Conservation (phyloP, 371 early-diverging fungal species). For the Mycotypha africana region DNA sequence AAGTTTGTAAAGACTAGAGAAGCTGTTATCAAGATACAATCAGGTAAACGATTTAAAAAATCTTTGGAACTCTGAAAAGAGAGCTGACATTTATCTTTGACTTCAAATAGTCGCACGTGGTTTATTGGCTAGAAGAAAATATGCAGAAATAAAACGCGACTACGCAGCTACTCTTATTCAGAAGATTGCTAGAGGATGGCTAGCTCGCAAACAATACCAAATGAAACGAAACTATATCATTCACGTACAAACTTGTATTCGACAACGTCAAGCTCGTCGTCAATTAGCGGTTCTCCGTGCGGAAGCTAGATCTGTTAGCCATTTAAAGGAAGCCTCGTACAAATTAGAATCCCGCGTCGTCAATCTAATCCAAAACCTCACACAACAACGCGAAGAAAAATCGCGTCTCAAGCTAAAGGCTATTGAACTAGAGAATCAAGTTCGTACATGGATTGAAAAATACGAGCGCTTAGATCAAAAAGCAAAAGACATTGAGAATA, state of each 20-base stretch:
- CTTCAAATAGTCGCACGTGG: conserved; percentile 51
- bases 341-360: conserved; percentile 92
- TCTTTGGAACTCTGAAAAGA: too few species aligned
- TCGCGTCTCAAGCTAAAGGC: conserved; percentile 53
- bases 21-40: conserved; percentile 39
- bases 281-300: conserved; percentile 64
- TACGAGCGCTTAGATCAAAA: conserved; percentile 52
- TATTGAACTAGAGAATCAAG: conserved; percentile 56
- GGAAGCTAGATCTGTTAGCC: conserved; percentile 87
- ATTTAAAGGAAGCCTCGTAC: conserved; percentile 91
- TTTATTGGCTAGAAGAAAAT: conserved; percentile 48
- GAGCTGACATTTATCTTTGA: too few species aligned
- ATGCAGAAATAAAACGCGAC: conserved; percentile 41
- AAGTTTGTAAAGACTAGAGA: conserved; percentile 35
- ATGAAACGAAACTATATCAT: conserved; percentile 54
- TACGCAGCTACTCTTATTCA: conserved; percentile 76
- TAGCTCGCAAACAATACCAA: conserved; percentile 58
- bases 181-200: conserved; percentile 54
- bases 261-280: conserved; percentile 68
- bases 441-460: conserved; percentile 68
- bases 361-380: conserved; percentile 79
- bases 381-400: conserved; percentile 69
- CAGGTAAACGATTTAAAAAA: too few species aligned
- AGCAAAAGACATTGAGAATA: conserved; percentile 44
- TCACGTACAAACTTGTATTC: conserved; percentile 77